Conservation (phyloP, 352 stramenopile species). For the Globisporangium ultimum region DNA sequence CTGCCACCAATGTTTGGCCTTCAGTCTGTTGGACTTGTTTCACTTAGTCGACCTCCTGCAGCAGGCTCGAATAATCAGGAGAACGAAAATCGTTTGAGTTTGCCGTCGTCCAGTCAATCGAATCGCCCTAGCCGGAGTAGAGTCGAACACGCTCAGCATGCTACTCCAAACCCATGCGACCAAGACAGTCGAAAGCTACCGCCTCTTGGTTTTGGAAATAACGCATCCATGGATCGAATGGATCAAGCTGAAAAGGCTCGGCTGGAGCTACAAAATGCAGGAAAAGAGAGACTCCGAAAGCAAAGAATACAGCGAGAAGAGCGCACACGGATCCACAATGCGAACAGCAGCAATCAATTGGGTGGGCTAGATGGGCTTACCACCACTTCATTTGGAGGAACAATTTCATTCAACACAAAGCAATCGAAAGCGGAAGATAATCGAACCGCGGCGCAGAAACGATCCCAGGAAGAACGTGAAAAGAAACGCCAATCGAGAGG, state of each 20-base stretch:
- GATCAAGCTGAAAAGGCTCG: constrained; percentile 40
- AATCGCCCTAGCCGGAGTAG: background rate
- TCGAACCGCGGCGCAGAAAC: constrained; percentile 9
- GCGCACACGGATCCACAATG: constrained; percentile 25
- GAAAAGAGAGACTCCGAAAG: constrained; percentile 45
- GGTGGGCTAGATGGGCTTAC: constrained; percentile 1
- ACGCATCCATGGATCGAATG: constrained; percentile 23
- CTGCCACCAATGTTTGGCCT: constrained; percentile 10
- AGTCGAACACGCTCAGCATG: background rate
- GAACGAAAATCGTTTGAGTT: background rate
- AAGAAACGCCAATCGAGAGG: constrained; percentile 8
- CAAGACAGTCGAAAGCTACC: constrained; percentile 2
- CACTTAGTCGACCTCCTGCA: background rate
- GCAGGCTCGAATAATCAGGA: constrained; percentile 2
- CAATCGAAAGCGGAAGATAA: constrained; percentile 7
- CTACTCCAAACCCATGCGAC: constrained; percentile 1
- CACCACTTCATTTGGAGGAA: background rate
- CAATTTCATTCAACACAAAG: constrained; percentile 5
- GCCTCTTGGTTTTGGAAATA: constrained; percentile 12
- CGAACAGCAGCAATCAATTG: constrained; percentile 11
- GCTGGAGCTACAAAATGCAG: constrained; percentile 29
- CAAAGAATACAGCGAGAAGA: constrained; percentile 38
- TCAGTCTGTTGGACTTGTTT: constrained; percentile 4
- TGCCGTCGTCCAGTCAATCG: constrained; percentile 7
- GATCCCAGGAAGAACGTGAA: constrained; percentile 14